A percentile compares a stretch with the other conserved stretches of the same genome.
Conservation (phyloP, 164 flowering plant species). For the Tinospora cordifolia region DNA sequence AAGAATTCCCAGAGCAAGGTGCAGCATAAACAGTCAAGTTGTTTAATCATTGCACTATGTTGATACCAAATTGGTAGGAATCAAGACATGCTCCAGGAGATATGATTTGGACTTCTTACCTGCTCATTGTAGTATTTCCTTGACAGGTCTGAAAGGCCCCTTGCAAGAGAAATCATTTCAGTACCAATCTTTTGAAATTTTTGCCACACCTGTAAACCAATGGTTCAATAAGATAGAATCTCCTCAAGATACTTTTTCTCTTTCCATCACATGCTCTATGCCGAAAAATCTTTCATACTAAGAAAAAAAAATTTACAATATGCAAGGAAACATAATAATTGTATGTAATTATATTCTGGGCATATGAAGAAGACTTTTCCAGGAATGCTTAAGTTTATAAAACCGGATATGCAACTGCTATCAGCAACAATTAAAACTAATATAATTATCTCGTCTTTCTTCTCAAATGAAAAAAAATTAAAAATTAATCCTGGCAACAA, state of each 20-base stretch:
- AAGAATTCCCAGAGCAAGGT: background rate
- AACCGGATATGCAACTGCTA: no score
- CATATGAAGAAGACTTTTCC: no score
- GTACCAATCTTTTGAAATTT: constrained; percentile 50
- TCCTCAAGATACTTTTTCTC: background rate
- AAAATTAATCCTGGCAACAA: no score
- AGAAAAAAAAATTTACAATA: no score
- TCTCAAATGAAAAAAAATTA: no score
- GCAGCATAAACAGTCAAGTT: background rate
- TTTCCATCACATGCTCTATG: background rate
- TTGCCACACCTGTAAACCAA: constrained; percentile 48
- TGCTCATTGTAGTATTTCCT: constrained; percentile 28
- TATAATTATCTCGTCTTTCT: no score
- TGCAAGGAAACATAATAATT: no score
- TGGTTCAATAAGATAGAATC: background rate
- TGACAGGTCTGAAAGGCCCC: constrained; percentile 52
- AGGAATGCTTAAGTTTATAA: no score
- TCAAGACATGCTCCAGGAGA: background rate
- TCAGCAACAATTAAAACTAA: no score
- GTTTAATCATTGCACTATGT: background rate
- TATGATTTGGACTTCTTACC: constrained; percentile 23
- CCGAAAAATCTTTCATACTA: background rate
- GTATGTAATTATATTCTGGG: no score
- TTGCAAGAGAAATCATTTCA: constrained; percentile 54
- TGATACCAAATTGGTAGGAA: background rate